Percentiles rank a stretch among this genome's conserved stretches.
Evolutionary conservation across 2,329 filamentous ascomycete genomes (phyloP).

Genomic region (Colletotrichum trifolii): DNA sequence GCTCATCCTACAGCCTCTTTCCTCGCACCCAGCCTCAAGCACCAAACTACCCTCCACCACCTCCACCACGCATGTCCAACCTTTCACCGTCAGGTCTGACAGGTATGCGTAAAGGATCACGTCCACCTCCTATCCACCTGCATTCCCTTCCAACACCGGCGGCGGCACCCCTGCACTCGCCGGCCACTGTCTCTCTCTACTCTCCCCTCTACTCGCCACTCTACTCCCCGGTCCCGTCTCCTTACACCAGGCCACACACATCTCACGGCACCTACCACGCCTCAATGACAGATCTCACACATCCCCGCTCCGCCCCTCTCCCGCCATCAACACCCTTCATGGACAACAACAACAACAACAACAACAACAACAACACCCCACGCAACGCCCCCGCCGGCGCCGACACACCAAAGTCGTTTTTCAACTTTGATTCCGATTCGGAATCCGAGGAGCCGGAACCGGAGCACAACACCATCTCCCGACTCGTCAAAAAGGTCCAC

Average conservation of each 20-base stretch:
- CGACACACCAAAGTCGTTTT: slow-evolving; percentile 32
- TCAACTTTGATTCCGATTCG: slow-evolving; percentile 38
- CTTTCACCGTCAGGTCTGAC: slow-evolving; percentile 15
- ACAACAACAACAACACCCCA: neutral
- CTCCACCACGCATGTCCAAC: slow-evolving; percentile 18
- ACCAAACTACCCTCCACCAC: slow-evolving; percentile 21
- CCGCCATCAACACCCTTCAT: slow-evolving; percentile 19
- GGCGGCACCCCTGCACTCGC: slow-evolving; percentile 17
- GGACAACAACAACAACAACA: neutral
- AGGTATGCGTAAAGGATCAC: slow-evolving; percentile 26
- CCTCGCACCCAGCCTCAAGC: slow-evolving; percentile 24
- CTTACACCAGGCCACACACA: slow-evolving; percentile 31
- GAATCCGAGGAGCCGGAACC: slow-evolving; percentile 32
- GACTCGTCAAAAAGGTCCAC: slow-evolving; percentile 35
- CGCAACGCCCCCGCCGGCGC: neutral
- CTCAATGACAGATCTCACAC: slow-evolving; percentile 28
- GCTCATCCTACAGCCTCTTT: slow-evolving; percentile 38
- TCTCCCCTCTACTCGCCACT: slow-evolving; percentile 30
- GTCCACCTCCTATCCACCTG: slow-evolving; percentile 36
- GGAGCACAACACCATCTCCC: slow-evolving; percentile 28
- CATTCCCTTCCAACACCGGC: slow-evolving; percentile 30
- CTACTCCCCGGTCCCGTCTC: slow-evolving; percentile 22
- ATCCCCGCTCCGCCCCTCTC: slow-evolving; percentile 35
- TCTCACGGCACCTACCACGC: slow-evolving; percentile 19
- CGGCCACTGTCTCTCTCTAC: slow-evolving; percentile 32